These are phyloP conservation scores for Saccharomycopsis sp. DNA, from an alignment of 805 yeast genomes.

Conservation along the genomic window DNA sequence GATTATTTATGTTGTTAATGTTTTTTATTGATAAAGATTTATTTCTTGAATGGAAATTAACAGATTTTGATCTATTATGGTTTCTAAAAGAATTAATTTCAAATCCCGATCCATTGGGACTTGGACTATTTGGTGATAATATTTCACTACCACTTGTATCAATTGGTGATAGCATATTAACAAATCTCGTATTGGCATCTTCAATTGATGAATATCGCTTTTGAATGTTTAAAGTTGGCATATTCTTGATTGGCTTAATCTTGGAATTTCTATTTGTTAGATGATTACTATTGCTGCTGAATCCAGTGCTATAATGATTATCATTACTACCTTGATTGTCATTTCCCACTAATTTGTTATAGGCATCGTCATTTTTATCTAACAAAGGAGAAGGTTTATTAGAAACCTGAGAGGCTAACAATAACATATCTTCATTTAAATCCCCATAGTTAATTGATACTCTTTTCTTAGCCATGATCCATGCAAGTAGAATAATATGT, in stretches of 20 bases:
- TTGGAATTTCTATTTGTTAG: not conserved
- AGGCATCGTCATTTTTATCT: slow-evolving; percentile 18
- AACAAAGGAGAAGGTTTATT: slow-evolving; percentile 11
- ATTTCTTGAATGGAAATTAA: slow-evolving; percentile 22
- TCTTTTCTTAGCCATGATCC: slow-evolving; percentile 10
- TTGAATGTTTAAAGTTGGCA: not conserved
- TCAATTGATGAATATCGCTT: slow-evolving; percentile 17
- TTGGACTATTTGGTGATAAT: slow-evolving; percentile 10
- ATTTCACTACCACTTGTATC: slow-evolving; percentile 16
- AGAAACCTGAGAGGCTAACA: slow-evolving; percentile 16
- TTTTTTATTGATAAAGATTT: slow-evolving; percentile 18
- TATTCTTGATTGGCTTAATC: no score
- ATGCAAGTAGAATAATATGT: not conserved
- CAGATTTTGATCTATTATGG: slow-evolving; percentile 19
- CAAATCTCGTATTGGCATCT: slow-evolving; percentile 10
- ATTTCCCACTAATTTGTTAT: slow-evolving; percentile 16
- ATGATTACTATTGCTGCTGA: no score
- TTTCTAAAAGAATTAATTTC: not conserved
- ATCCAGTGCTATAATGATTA: no score
- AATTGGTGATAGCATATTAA: slow-evolving; percentile 11
- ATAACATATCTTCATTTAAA: slow-evolving; percentile 18
- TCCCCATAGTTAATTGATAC: slow-evolving; percentile 21
- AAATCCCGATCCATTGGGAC: slow-evolving; percentile 13
- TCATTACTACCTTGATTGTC: not conserved
- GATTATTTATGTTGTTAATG: not conserved